Percentiles rank a stretch among this genome's conserved stretches.
These are phyloP conservation scores for Cucumis cinereus DNA, from an alignment of 306 rosid species.

Conservation along the genomic window DNA sequence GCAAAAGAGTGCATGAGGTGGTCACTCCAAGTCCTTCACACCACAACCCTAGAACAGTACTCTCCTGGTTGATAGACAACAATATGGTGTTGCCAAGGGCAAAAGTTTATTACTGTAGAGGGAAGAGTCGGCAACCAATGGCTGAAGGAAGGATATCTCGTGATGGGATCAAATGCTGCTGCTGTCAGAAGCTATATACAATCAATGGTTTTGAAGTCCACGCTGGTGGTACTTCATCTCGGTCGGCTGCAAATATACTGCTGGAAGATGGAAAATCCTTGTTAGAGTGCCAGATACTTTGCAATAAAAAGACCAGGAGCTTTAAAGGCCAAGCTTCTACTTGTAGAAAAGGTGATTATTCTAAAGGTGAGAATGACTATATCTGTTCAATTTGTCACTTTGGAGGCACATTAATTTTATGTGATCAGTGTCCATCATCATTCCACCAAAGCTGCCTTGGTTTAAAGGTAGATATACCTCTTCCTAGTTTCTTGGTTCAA, in stretches of 20 bases:
- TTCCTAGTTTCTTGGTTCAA: slow-evolving; percentile 3
- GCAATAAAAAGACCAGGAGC: slow-evolving; percentile 14
- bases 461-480: slow-evolving; percentile 41
- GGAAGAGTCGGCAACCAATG: slow-evolving; percentile 12
- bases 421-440: slow-evolving; percentile 77
- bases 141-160: slow-evolving; percentile 47
- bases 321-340: slow-evolving; percentile 6
- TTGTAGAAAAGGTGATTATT: slow-evolving; percentile 11
- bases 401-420: slow-evolving; percentile 76
- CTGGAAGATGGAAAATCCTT: slow-evolving; percentile 68
- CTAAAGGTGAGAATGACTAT: slow-evolving; percentile 40
- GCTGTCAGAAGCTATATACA: slow-evolving; percentile 42
- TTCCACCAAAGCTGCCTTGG: slow-evolving; percentile 58
- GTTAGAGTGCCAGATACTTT: slow-evolving; percentile 39
- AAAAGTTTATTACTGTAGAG: slow-evolving; percentile 35
- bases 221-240: slow-evolving; percentile 29
- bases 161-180: slow-evolving; percentile 67
- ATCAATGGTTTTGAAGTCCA: slow-evolving; percentile 41
- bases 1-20: slow-evolving; percentile 44
- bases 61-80: slow-evolving; percentile 81
- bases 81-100: slow-evolving; percentile 49
- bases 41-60: slow-evolving; percentile 41
- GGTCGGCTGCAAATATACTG: slow-evolving; percentile 40
- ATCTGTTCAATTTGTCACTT: slow-evolving; percentile 67
- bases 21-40: slow-evolving; percentile 25